Conservation (phyloP, 768 basidiomycete species). For the Naganishia onofrii region DNA sequence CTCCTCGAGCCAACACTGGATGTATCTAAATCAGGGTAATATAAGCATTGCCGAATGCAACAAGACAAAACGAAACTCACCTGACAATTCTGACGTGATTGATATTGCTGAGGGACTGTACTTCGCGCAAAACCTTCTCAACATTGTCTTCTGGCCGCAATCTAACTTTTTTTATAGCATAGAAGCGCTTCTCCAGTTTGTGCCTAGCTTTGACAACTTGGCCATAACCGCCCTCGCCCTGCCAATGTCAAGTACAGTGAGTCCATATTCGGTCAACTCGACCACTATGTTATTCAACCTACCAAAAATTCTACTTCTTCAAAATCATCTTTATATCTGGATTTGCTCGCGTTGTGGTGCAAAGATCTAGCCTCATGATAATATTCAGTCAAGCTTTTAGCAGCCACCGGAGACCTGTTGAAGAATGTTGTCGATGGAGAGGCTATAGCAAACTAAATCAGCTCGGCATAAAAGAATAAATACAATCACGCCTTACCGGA, state of each 20-base stretch:
- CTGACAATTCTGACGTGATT: conserved; percentile 87
- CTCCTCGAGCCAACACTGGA: conserved; percentile 33
- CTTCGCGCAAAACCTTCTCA: conserved; percentile 83
- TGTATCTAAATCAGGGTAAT: conserved; percentile 19
- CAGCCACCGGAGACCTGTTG: conserved; percentile 34
- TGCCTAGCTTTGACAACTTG: conserved; percentile 93
- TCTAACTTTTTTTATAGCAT: conserved; percentile 68
- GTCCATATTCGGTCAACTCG: neutral
- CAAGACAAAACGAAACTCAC: conserved; percentile 54
- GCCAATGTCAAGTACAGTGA: neutral
- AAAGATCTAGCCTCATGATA: conserved; percentile 27
- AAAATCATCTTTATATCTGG: conserved; percentile 90
- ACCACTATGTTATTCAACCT: conserved; percentile 38
- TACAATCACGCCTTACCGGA: neutral
- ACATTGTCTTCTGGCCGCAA: conserved; percentile 75
- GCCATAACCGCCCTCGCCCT: conserved; percentile 87
- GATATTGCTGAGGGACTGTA: conserved; percentile 79
- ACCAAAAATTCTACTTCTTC: conserved; percentile 83
- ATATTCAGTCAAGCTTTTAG: conserved; percentile 29
- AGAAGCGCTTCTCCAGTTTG: conserved; percentile 33
- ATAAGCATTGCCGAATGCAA: neutral
- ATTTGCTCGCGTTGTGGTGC: conserved; percentile 56
- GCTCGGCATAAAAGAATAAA: no score
- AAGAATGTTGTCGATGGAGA: conserved; percentile 30
- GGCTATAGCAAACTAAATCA: neutral